These are phyloP conservation scores for Penicillium cinerascens DNA, from an alignment of 495 filamentous ascomycete species.

Conservation along the genomic window DNA sequence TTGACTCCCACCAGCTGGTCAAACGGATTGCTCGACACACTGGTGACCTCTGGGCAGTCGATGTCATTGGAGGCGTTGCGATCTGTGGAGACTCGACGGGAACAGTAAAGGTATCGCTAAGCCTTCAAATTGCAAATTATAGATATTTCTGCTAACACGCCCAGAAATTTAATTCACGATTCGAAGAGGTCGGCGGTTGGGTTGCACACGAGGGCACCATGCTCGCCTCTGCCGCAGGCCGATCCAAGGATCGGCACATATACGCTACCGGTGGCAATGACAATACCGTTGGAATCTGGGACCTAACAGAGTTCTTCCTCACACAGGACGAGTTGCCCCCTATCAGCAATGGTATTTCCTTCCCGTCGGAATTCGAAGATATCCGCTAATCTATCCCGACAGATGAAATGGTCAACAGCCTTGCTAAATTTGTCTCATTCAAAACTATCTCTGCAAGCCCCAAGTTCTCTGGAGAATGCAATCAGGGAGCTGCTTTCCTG, in stretches of 20 bases:
- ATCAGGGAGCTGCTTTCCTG: slow-evolving; percentile 86
- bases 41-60: slow-evolving; percentile 80
- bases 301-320: slow-evolving; percentile 57
- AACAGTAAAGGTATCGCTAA: slow-evolving; percentile 62
- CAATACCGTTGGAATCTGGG: slow-evolving; percentile 83
- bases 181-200: slow-evolving; percentile 79
- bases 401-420: slow-evolving; percentile 78
- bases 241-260: slow-evolving; percentile 61
- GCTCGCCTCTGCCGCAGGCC: slow-evolving; percentile 76
- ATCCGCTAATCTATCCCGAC: slow-evolving; percentile 8
- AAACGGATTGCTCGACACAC: slow-evolving; percentile 75
- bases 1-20: slow-evolving; percentile 89
- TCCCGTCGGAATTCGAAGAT: no score
- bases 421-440: slow-evolving; percentile 82
- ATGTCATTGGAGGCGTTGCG: slow-evolving; percentile 76
- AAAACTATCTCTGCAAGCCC: slow-evolving; percentile 84
- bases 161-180: slow-evolving; percentile 81
- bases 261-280: slow-evolving; percentile 97
- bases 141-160: slow-evolving; percentile 2
- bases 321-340: slow-evolving; percentile 38
- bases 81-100: slow-evolving; percentile 83
- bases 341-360: slow-evolving; percentile 57
- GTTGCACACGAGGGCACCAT: slow-evolving; percentile 82
- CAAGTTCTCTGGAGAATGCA: slow-evolving; percentile 83
- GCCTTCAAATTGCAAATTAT: neutral